Percentiles rank a stretch among this genome's conserved stretches.
Evolutionary conservation across 495 filamentous ascomycete species (phyloP).

Genomic region (Talaromyces proteolyticus): DNA sequence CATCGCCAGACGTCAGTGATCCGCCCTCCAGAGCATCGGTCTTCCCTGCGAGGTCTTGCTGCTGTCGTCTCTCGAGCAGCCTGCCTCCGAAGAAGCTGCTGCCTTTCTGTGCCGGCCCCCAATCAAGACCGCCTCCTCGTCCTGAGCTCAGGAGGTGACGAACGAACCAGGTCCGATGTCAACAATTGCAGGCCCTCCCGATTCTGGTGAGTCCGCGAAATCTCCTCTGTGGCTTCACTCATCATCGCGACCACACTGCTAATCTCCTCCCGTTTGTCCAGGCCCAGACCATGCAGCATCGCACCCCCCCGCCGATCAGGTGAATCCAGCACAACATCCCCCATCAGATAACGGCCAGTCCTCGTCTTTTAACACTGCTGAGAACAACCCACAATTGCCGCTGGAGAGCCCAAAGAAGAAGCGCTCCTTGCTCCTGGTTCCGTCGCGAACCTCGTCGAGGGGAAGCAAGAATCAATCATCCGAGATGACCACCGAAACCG

Average conservation of each 20-base stretch:
- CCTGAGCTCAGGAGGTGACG: neutral
- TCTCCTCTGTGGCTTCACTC: too few relatives aligned
- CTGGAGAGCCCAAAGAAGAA: constrained; percentile 45
- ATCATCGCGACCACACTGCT: too few relatives aligned
- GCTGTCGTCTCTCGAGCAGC: neutral
- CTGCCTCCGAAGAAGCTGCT: neutral
- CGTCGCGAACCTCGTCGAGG: constrained; percentile 65
- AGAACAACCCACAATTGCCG: neutral
- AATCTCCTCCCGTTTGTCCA: too few relatives aligned
- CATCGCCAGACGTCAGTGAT: too few relatives aligned
- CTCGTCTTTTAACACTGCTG: constrained; percentile 10
- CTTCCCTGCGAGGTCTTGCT: neutral
- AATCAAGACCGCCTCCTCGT: too few relatives aligned
- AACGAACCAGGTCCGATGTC: neutral
- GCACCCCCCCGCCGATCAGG: constrained; percentile 19
- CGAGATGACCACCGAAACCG: constrained; percentile 59
- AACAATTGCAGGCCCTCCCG: neutral
- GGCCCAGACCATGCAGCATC: constrained; percentile 24
- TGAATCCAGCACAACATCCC: constrained; percentile 17
- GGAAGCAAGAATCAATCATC: constrained; percentile 52
- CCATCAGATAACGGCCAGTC: constrained; percentile 15
- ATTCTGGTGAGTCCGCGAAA: neutral
- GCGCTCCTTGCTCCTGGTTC: constrained; percentile 52
- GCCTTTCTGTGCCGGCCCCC: neutral
- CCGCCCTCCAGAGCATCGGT: neutral